Evolutionary conservation across 306 rosid genomes (phyloP).

Genomic region (Ormosia semicastrata): DNA sequence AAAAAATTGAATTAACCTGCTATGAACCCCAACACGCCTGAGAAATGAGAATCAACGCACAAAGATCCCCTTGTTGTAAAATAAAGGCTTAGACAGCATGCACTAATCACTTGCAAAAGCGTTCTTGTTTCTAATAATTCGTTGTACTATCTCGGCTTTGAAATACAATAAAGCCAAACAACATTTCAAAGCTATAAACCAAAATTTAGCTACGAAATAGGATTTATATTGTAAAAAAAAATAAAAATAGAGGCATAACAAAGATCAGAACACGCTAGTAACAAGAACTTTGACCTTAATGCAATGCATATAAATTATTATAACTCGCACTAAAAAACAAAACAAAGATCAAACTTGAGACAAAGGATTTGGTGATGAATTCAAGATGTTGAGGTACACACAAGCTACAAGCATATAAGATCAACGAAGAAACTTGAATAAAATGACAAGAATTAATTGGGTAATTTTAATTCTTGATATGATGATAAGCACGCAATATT

Average conservation of each 20-base stretch:
- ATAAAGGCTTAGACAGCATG: background rate
- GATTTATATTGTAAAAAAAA: background rate
- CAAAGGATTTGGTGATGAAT: conserved; percentile 10
- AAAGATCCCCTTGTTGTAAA: background rate
- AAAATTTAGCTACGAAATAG: background rate
- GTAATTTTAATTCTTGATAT: background rate
- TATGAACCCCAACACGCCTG: background rate
- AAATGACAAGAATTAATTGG: background rate
- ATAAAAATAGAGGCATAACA: background rate
- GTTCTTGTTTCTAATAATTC: conserved; percentile 11
- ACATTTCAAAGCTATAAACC: background rate
- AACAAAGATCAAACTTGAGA: conserved; percentile 24
- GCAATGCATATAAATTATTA: background rate
- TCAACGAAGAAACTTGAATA: background rate
- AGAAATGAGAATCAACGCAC: background rate
- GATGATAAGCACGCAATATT: background rate
- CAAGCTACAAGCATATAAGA: background rate
- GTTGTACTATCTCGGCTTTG: background rate
- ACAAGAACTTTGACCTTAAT: conserved; percentile 8
- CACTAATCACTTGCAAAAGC: conserved; percentile 8
- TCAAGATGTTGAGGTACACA: conserved; percentile 13
- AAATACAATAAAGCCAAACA: background rate
- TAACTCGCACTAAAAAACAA: background rate
- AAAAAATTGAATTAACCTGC: background rate
- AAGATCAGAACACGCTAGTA: background rate